Evolutionary conservation across 2,329 filamentous ascomycete species (phyloP).

Genomic region (Arachnopeziza araneosa): DNA sequence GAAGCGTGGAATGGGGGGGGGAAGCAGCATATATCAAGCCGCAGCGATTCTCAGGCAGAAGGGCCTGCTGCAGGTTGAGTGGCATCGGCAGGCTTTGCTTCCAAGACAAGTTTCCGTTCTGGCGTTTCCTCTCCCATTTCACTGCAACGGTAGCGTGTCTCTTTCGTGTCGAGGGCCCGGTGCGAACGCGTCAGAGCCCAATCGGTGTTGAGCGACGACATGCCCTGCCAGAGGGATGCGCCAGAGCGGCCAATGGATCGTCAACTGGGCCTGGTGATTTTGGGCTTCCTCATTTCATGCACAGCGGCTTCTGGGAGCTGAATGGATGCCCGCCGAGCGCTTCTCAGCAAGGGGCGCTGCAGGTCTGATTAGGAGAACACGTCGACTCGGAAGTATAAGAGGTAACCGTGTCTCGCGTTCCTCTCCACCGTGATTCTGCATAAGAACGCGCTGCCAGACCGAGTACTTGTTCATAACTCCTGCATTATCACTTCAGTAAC

Average conservation of each 20-base stretch:
- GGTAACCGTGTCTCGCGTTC: slow-evolving; percentile 5
- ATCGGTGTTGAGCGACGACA: not conserved
- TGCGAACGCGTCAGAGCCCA: not conserved
- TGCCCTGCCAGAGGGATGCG: not conserved
- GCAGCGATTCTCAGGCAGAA: not conserved
- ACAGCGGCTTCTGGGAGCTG: not conserved
- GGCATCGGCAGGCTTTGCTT: not conserved
- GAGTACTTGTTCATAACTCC: not conserved
- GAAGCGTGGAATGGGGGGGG: slow-evolving; percentile 6
- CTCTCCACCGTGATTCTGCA: not conserved
- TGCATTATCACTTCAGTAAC: not conserved
- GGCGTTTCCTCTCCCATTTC: not conserved
- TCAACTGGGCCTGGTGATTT: not conserved
- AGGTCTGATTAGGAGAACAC: not conserved
- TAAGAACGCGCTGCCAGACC: slow-evolving; percentile 1
- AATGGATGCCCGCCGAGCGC: not conserved
- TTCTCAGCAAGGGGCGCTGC: not conserved
- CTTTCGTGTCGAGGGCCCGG: not conserved
- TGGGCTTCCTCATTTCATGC: not conserved
- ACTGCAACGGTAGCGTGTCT: not conserved
- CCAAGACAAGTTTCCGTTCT: not conserved
- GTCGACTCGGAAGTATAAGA: slow-evolving; percentile 7
- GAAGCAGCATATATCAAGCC: slow-evolving; percentile 16
- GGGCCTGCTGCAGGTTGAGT: not conserved
- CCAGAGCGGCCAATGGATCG: not conserved